These are phyloP conservation scores for Rhizophagus clarus DNA, from an alignment of 192 early-diverging fungal genomes.

Conservation along the genomic window DNA sequence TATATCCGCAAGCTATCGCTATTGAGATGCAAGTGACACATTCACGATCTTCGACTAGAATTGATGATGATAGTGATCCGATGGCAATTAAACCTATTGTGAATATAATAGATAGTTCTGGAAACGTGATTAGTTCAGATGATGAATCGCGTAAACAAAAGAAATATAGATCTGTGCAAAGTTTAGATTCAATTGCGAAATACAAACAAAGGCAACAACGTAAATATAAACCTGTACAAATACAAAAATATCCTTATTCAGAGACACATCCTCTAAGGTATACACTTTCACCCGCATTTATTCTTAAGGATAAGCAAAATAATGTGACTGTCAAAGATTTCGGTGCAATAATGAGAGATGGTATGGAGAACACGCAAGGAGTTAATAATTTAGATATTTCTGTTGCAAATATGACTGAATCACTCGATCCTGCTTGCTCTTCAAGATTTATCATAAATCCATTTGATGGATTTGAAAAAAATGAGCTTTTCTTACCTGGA, in stretches of 20 bases:
- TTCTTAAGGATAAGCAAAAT: slow-evolving; percentile 13
- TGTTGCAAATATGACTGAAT: background rate
- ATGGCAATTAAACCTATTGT: background rate
- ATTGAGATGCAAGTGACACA: background rate
- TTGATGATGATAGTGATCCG: background rate
- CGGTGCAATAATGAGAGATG: background rate
- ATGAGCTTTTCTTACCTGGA: slow-evolving; percentile 27
- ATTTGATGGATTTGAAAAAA: slow-evolving; percentile 24
- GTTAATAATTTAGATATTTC: background rate
- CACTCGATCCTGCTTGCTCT: background rate
- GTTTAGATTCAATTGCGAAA: background rate
- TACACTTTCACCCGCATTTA: background rate
- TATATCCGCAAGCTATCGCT: background rate
- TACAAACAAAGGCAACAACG: background rate
- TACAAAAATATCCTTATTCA: background rate
- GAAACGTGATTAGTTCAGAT: background rate
- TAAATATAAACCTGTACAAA: slow-evolving; percentile 2
- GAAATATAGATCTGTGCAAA: background rate
- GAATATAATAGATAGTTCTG: background rate
- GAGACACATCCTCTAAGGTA: background rate
- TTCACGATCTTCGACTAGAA: background rate
- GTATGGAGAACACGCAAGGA: background rate
- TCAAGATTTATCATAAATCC: slow-evolving; percentile 20
- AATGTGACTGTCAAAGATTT: slow-evolving; percentile 25
- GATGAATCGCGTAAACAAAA: background rate